A percentile compares a stretch with the other conserved stretches of the same genome.
These are phyloP conservation scores for Suhomyces sp. DNA, from an alignment of 805 yeast species.

Conservation along the genomic window DNA sequence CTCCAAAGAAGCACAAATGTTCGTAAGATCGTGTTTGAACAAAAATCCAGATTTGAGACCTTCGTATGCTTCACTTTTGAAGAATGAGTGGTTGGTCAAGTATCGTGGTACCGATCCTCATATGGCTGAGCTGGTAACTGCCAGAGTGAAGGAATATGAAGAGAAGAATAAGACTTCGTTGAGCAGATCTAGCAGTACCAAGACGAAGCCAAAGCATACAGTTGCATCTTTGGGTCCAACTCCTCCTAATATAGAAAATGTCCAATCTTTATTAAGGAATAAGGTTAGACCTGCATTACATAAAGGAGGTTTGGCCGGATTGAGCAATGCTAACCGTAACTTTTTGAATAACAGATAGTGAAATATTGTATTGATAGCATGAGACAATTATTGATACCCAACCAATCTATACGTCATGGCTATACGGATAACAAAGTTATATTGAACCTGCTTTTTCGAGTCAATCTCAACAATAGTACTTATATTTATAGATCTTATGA, in stretches of 20 bases:
- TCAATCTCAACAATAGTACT: too few species aligned
- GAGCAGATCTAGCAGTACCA: constrained; percentile 20
- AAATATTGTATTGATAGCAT: too few species aligned
- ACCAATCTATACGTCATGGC: too few species aligned
- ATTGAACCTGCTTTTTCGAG: too few species aligned
- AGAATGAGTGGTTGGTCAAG: constrained; percentile 79
- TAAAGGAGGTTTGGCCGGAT: constrained; percentile 41
- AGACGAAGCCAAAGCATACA: constrained; percentile 4
- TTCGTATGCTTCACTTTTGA: constrained; percentile 67
- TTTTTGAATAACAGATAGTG: too few species aligned
- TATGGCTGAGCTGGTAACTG: constrained; percentile 30
- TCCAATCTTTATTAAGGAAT: constrained; percentile 37
- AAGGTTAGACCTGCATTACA: constrained; percentile 45
- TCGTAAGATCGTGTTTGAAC: constrained; percentile 73
- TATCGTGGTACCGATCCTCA: constrained; percentile 39
- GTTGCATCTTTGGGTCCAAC: constrained; percentile 6
- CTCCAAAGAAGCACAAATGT: constrained; percentile 75
- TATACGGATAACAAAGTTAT: too few species aligned
- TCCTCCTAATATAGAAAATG: constrained; percentile 29
- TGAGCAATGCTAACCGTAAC: constrained; percentile 16
- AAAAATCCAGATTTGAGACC: constrained; percentile 84
- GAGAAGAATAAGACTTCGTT: constrained; percentile 26
- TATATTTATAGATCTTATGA: too few species aligned
- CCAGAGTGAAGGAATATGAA: constrained; percentile 14
- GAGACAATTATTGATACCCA: too few species aligned